phyloP scores from a whole-genome alignment of 306 rosid species.

The Lathyrus oleraceus region DNA sequence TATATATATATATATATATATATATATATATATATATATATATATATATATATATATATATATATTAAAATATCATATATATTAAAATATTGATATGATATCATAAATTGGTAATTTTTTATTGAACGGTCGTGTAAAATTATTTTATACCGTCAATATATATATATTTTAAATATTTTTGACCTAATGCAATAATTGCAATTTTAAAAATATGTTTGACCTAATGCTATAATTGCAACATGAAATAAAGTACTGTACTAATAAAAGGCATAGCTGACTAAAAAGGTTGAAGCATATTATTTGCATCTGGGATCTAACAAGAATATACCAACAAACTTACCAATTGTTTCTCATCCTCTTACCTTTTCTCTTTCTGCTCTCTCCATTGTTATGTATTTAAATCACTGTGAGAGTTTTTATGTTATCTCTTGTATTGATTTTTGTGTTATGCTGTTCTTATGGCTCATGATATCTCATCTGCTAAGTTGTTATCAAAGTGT shows the following conservation, averaged over 20 bases:
- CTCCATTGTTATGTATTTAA: too few species aligned
- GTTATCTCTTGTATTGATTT: neutral
- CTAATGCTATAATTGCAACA: too few species aligned
- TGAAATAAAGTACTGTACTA: neutral
- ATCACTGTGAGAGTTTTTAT: neutral
- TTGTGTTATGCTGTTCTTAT: neutral
- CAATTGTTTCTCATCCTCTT: neutral
- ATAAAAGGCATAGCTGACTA: neutral
- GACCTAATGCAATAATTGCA: neutral
- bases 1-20: too few species aligned
- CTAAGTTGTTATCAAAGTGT: neutral
- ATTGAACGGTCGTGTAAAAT: too few species aligned
- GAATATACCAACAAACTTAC: neutral
- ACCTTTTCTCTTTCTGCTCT: neutral
- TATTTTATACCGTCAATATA: too few species aligned
- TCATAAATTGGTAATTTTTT: too few species aligned
- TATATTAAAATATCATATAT: too few species aligned
- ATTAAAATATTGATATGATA: too few species aligned
- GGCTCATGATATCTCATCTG: slow-evolving; percentile 17
- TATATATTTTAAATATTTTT: too few species aligned
- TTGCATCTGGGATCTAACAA: slow-evolving; percentile 1
- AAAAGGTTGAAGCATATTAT: slow-evolving; percentile 17
- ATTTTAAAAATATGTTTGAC: neutral
- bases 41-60: too few species aligned
- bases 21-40: too few species aligned